Base-by-base conservation (phyloP, 2,329 filamentous ascomycete genomes). In the Pochonia chlamydosporia region DNA sequence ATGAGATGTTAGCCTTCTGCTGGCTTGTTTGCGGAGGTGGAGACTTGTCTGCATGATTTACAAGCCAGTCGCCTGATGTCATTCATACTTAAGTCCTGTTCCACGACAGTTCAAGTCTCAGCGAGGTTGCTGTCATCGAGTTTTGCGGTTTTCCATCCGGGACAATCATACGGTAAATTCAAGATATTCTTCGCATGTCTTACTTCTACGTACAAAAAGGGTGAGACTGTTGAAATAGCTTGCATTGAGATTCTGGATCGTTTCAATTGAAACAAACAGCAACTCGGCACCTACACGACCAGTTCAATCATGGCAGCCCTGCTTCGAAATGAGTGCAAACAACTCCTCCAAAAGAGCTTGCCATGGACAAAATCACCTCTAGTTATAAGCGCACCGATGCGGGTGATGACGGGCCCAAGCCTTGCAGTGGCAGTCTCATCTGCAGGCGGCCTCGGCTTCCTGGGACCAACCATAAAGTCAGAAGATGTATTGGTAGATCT, bases 331-430 rank as follows among this genome's bases (percentile, higher is more conserved):
- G 39, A 41, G 24, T 41, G 39, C 39, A 43, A 14, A 45, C 44
- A 33, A 33, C 39, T 43, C 9, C 47, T 58, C 6, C 49, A 50
- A 8, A 48, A 50, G 43, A 25, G 43, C 2, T 57, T 54, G 44
- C 58, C 59, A 36, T 65, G 63, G 63, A 43, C 53, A 8, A 57
- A 83, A n/a, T 31, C 58, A 3, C 60, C 63, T 0, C 56, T 87
- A 18, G 72, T 89, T 25, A 69, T 75, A 40, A 71, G 73, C 31
- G 85, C 83, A 1, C 86, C 86, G 0, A 89, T 90, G 85, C 77
- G 82, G 40, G 71, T 81, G 30, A 79, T 88, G 74, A 55, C 73
- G 62, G 58, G 75, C 61, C 51, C 72, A 59, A 54, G 65, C 1
- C 72, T 89, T 3, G 81, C 83, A 3, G 67, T 81, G 26, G 75